phyloP scores from a whole-genome alignment of 2,329 filamentous ascomycete species.

The Penicillium thymicola region DNA sequence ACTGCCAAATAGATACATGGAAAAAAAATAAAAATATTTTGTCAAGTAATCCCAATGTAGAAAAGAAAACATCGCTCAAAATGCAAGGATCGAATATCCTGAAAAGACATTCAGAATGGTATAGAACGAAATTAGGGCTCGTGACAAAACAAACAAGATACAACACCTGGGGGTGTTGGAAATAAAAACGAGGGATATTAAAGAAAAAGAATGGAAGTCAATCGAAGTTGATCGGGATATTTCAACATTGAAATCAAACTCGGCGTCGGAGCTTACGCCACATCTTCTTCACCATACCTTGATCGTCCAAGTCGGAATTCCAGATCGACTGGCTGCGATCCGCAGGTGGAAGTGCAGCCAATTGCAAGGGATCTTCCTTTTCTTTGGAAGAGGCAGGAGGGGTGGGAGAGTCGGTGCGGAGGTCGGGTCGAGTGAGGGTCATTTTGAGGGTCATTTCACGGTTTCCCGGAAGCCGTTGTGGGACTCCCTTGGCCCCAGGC shows the following conservation, averaged over 20 bases:
- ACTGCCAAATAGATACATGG: constrained; percentile 13
- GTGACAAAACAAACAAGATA: constrained; percentile 3
- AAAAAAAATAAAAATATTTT: background rate
- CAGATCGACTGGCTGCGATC: constrained; percentile 43
- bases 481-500: constrained; percentile 38
- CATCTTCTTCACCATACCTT: constrained; percentile 43
- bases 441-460: constrained; percentile 95
- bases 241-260: constrained; percentile 3
- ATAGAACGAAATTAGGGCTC: background rate
- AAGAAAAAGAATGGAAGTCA: background rate
- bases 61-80: background rate
- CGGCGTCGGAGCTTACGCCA: constrained; percentile 42
- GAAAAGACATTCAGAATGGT: constrained; percentile 3
- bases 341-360: constrained; percentile 50
- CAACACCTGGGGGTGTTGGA: background rate
- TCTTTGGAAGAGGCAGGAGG: constrained; percentile 58
- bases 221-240: background rate
- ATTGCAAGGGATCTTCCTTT: constrained; percentile 54
- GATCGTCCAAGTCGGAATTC: constrained; percentile 43
- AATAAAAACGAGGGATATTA: background rate
- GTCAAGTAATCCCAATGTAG: background rate
- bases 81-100: background rate
- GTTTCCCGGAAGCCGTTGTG: constrained; percentile 55
- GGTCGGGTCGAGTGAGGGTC: constrained; percentile 86
- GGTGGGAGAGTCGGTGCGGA: constrained; percentile 52